Evolutionary conservation across 257 asterid genomes (phyloP).

Genomic region (Scutellaria galericulata): DNA sequence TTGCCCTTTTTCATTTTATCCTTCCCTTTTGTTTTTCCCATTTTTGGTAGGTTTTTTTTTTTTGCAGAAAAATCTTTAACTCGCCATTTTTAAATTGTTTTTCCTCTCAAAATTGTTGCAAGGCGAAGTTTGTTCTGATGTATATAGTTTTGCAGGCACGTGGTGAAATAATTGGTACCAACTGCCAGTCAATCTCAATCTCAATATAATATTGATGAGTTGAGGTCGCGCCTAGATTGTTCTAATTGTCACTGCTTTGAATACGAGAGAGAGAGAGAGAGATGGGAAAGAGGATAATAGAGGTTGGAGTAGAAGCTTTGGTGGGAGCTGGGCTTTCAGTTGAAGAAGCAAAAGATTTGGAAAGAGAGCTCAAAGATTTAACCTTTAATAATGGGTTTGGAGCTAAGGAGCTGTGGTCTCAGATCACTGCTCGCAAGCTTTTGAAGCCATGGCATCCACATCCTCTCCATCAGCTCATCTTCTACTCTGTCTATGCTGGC

Average conservation of each 20-base stretch:
- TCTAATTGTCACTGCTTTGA: no score
- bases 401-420: conserved; percentile 60
- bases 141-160: no score
- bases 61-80: no score
- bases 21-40: no score
- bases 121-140: no score
- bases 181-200: neutral
- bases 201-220: neutral
- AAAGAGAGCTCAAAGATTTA: conserved; percentile 46
- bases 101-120: no score
- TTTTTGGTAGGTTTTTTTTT: no score
- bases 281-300: conserved; percentile 58
- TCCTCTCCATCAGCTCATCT: conserved; percentile 71
- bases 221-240: no score
- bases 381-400: conserved; percentile 35
- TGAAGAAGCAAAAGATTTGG: conserved; percentile 62
- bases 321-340: conserved; percentile 55
- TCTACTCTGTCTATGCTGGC: conserved; percentile 59
- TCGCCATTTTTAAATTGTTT: no score
- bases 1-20: no score
- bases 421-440: conserved; percentile 53
- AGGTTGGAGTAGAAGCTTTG: conserved; percentile 61
- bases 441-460: conserved; percentile 81
- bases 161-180: neutral
- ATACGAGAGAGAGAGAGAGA: neutral